Percentiles rank a stretch among this genome's conserved stretches.
phyloP scores from a whole-genome alignment of 1,139 yeast species.

The Debaryomyces nepalensis region DNA sequence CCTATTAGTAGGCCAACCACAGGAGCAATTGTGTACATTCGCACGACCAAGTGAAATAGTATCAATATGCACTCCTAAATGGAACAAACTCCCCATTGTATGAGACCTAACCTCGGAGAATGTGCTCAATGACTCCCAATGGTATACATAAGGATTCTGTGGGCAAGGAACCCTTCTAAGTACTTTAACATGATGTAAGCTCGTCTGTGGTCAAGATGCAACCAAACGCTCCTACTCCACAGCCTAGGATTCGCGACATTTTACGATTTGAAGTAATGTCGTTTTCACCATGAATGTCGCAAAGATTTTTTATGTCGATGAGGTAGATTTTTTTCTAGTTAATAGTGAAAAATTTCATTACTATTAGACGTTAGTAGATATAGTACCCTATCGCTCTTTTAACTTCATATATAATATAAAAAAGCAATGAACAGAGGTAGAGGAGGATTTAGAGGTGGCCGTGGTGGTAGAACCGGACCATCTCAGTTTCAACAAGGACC shows the following conservation, averaged over 20 bases:
- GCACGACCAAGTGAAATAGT: constrained; percentile 2
- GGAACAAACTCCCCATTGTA: background rate
- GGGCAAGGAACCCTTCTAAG: too few species aligned
- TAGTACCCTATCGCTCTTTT: constrained; percentile 7
- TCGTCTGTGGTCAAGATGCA: too few species aligned
- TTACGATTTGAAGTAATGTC: constrained; percentile 5
- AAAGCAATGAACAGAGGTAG: constrained; percentile 60
- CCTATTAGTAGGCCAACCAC: constrained; percentile 3
- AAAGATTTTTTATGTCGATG: constrained; percentile 18
- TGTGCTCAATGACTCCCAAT: too few species aligned
- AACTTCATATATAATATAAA: constrained; percentile 10
- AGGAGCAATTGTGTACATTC: constrained; percentile 5
- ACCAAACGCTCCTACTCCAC: too few species aligned
- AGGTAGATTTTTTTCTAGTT: constrained; percentile 18
- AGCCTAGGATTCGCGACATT: constrained; percentile 5
- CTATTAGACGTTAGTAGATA: constrained; percentile 5
- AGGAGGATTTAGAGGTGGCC: constrained; percentile 75
- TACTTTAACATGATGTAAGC: too few species aligned
- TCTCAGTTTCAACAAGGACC: constrained; percentile 75
- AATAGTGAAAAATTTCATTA: constrained; percentile 22
- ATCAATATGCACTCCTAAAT: constrained; percentile 4
- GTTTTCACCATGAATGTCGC: constrained; percentile 12
- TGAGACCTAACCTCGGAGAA: too few species aligned
- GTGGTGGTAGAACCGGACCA: constrained; percentile 62
- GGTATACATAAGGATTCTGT: too few species aligned